Percentiles rank a stretch among this genome's conserved stretches.
Conservation (phyloP, 75 land plant genomes). For the Picea sitchensis region DNA sequence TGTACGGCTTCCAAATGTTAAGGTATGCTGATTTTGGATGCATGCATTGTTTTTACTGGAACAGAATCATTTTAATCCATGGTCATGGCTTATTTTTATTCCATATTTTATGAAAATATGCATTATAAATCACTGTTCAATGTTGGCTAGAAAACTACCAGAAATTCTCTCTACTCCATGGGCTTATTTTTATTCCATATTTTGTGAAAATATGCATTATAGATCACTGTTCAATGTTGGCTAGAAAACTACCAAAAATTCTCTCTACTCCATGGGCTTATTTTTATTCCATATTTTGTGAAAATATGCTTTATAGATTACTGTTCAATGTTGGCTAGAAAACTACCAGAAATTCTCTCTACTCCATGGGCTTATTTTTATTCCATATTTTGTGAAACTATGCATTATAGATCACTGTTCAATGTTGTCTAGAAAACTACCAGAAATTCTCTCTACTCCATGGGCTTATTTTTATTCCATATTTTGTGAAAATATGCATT, state of each 20-base stretch:
- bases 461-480: too few relatives aligned
- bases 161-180: neutral
- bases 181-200: too few relatives aligned
- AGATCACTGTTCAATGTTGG: neutral
- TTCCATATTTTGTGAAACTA: too few relatives aligned
- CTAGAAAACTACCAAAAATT: neutral
- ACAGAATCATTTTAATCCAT: too few relatives aligned
- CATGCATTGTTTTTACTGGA: neutral
- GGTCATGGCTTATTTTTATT: too few relatives aligned
- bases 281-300: too few relatives aligned
- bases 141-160: neutral
- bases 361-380: too few relatives aligned
- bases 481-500: neutral
- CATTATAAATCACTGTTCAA: neutral
- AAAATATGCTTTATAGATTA: neutral
- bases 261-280: too few relatives aligned
- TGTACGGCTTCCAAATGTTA: slow-evolving; percentile 88
- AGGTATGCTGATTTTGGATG: slow-evolving; percentile 41
- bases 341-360: neutral
- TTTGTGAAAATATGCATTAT: neutral
- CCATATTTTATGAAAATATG: too few relatives aligned
- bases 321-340: neutral
- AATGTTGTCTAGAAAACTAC: neutral
- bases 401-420: neutral
- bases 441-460: neutral